Base-by-base conservation (phyloP, 495 filamentous ascomycete species). In the Aspergillus ostianus region DNA sequence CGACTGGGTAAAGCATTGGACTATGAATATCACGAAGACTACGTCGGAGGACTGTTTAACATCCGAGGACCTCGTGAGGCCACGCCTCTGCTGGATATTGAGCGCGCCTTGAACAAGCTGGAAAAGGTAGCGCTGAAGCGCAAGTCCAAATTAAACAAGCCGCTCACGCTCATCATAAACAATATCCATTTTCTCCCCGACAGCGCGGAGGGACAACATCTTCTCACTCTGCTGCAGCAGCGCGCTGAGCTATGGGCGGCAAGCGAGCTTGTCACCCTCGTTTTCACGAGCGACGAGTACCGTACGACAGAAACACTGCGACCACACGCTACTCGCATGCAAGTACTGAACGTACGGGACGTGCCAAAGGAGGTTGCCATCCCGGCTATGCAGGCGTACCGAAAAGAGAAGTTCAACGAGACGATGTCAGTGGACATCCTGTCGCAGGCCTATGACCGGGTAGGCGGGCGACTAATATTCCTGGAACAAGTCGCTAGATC, bases 301-400 rank as follows among this genome's bases (percentile, higher is more conserved):
- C 93, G 91, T 90, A 84, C 93, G 0, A 93, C 92, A 64, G 91
- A 95, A 68, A 77, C 87, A 10, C 71, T 95, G 29, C 92, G 93
- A 70, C 83, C 86, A 70, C 80, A 92, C 57, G 85, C 89, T 4
- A 91, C 87, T 10, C 82, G 91, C 13, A 88, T 95, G 87, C 88
- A 92, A 54, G 83, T 94, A 5, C 83, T 90, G 21, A 80, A 87
- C 6, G 82, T 95, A 18, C 67, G 75, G 9, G 91, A 95, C 70
- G 74, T 95, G 6, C 81, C 85, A 26, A 92, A 88, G 62, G 62
- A 69, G 1, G 77, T 85, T 61, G 90, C 91, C 6, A 77, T 92
- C 8, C 65, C 69, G 12, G 90, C 91, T 0, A 74, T 95, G 19
- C 20, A 30, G 27, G 32, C 17, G 17, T 30, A 52, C 27, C 50